Conservation (phyloP, 2,329 filamentous ascomycete species). For the Pestalotiopsis sp. region DNA sequence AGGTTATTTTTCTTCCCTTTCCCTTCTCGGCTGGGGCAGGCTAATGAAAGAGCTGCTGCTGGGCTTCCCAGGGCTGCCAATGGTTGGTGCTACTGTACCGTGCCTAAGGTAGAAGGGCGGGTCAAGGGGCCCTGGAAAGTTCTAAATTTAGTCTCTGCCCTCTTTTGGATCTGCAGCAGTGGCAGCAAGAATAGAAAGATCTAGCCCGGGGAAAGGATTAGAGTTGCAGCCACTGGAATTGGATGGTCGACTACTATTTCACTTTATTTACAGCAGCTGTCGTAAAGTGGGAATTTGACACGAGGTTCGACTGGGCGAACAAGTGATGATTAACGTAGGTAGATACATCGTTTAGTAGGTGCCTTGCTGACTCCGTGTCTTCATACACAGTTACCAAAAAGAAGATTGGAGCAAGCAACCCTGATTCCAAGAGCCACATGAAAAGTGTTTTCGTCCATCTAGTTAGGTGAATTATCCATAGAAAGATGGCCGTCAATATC, state of each 20-base stretch:
- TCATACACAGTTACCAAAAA: too few relatives aligned
- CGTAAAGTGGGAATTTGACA: background rate
- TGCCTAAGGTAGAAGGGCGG: background rate
- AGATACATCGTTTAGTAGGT: too few relatives aligned
- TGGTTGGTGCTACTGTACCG: background rate
- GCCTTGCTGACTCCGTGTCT: too few relatives aligned
- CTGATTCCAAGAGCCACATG: too few relatives aligned
- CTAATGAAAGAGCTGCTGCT: background rate
- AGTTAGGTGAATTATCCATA: too few relatives aligned
- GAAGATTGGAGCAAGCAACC: too few relatives aligned
- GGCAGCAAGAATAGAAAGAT: background rate
- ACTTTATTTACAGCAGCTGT: background rate
- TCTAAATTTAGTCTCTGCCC: background rate
- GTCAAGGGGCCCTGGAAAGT: background rate
- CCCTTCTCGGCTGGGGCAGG: background rate
- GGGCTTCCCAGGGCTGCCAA: background rate
- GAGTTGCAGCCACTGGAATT: background rate
- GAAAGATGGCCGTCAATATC: too few relatives aligned
- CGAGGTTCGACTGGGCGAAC: background rate
- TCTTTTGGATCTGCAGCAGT: background rate
- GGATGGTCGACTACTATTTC: background rate
- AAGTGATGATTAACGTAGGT: background rate
- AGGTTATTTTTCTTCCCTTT: background rate
- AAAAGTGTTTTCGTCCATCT: too few relatives aligned
- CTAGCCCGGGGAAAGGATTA: background rate